Percentiles rank a stretch among this genome's conserved stretches.
Conservation (phyloP, 129 eudicot species). For the Saussurea involucrata region DNA sequence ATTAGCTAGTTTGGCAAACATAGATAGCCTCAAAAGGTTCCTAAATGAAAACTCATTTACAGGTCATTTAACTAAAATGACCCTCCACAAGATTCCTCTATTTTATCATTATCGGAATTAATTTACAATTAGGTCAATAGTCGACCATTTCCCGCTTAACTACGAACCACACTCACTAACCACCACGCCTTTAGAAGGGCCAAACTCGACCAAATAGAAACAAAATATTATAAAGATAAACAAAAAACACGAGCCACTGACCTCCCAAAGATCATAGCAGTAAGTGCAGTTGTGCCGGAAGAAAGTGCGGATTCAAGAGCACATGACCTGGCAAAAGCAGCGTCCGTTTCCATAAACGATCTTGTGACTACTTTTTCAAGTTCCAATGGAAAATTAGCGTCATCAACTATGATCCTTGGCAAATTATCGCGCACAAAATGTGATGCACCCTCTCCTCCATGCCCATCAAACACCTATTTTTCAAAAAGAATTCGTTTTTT, state of each 20-base stretch:
- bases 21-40: not conserved
- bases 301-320: conserved; percentile 63
- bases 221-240: not conserved
- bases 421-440: conserved; percentile 82
- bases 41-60: not conserved
- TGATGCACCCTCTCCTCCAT: conserved; percentile 92
- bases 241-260: conserved; percentile 13
- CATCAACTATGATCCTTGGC: conserved; percentile 79
- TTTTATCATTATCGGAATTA: not conserved
- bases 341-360: conserved; percentile 78
- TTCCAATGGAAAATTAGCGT: conserved; percentile 80
- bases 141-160: not conserved
- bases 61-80: not conserved
- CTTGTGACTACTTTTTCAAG: conserved; percentile 87
- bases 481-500: not conserved
- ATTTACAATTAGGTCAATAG: not conserved
- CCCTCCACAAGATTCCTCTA: not conserved
- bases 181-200: not conserved
- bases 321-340: conserved; percentile 82
- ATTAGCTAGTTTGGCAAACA: not conserved
- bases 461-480: conserved; percentile 94
- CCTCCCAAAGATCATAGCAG: conserved; percentile 96
- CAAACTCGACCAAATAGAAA: not conserved
- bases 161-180: not conserved
- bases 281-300: conserved; percentile 95